Evolutionary conservation across 192 early-diverging fungal species (phyloP).

Genomic region (Podila horticola): DNA sequence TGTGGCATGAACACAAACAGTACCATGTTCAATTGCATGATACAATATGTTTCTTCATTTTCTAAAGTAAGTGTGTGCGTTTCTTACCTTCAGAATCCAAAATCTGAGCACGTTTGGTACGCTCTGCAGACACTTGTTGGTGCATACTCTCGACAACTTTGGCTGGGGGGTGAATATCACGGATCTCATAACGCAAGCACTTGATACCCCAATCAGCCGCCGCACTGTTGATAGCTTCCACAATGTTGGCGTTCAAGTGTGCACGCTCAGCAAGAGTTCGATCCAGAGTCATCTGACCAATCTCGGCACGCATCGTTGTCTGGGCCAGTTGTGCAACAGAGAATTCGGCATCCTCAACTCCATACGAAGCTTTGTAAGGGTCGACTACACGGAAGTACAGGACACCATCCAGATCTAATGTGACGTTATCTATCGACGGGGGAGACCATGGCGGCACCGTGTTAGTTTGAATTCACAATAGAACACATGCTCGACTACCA

Average conservation of each 20-base stretch:
- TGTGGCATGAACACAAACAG: background rate
- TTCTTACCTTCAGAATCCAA: slow-evolving; percentile 75
- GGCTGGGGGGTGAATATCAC: slow-evolving; percentile 94
- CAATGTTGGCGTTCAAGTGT: slow-evolving; percentile 93
- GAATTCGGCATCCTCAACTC: slow-evolving; percentile 95
- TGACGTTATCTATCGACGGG: slow-evolving; percentile 87
- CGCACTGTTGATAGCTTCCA: slow-evolving; percentile 93
- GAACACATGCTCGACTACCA: no score
- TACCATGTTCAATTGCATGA: no score
- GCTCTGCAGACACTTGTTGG: slow-evolving; percentile 96
- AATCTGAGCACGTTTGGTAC: slow-evolving; percentile 97
- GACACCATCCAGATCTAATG: slow-evolving; percentile 95
- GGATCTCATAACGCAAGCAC: slow-evolving; percentile 95
- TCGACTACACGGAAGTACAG: slow-evolving; percentile 94
- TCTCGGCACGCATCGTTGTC: slow-evolving; percentile 99
- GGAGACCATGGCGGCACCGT: background rate
- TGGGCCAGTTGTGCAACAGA: slow-evolving; percentile 97
- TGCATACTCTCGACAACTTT: slow-evolving; percentile 98
- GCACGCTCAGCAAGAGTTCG: slow-evolving; percentile 94
- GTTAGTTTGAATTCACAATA: background rate
- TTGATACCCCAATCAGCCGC: slow-evolving; percentile 96
- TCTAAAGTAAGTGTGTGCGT: background rate
- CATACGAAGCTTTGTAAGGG: slow-evolving; percentile 95
- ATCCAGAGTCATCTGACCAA: slow-evolving; percentile 98
- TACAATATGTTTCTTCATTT: background rate